Evolutionary conservation across 768 basidiomycete species (phyloP).

Genomic region (Piloderma croceum): DNA sequence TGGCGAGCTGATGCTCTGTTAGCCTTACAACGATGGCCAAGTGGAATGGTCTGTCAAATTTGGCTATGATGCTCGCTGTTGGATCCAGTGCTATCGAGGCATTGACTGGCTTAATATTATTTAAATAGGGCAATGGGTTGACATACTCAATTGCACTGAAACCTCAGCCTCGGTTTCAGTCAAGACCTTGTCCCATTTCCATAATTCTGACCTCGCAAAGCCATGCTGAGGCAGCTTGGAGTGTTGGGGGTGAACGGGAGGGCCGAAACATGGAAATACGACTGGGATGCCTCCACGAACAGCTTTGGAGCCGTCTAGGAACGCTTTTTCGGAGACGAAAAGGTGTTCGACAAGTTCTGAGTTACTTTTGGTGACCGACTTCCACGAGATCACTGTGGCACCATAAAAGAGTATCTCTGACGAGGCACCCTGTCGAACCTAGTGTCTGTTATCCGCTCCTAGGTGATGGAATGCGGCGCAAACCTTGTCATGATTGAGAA

Average conservation of each 20-base stretch:
- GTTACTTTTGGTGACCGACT: constrained; percentile 36
- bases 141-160: constrained; percentile 73
- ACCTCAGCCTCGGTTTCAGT: constrained; percentile 67
- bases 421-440: constrained; percentile 49
- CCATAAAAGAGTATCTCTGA: constrained; percentile 71
- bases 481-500: constrained; percentile 4
- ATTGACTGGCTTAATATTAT: constrained; percentile 1
- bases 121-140: neutral
- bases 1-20: constrained; percentile 63
- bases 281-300: constrained; percentile 50
- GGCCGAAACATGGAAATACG: constrained; percentile 87
- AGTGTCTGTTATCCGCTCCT: neutral
- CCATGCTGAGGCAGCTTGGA: constrained; percentile 77
- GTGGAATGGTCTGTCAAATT: constrained; percentile 62
- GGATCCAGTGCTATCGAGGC: constrained; percentile 52
- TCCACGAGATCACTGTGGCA: constrained; percentile 87
- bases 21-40: constrained; percentile 82
- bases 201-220: constrained; percentile 74
- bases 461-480: neutral
- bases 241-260: constrained; percentile 73
- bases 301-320: constrained; percentile 76
- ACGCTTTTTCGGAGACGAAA: constrained; percentile 77
- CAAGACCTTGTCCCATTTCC: constrained; percentile 62
- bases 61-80: constrained; percentile 46
- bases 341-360: constrained; percentile 55